Evolutionary conservation across 2,329 filamentous ascomycete species (phyloP), one percentile per base, ranked within the genome.

Genomic region (Venturia nashicola): DNA sequence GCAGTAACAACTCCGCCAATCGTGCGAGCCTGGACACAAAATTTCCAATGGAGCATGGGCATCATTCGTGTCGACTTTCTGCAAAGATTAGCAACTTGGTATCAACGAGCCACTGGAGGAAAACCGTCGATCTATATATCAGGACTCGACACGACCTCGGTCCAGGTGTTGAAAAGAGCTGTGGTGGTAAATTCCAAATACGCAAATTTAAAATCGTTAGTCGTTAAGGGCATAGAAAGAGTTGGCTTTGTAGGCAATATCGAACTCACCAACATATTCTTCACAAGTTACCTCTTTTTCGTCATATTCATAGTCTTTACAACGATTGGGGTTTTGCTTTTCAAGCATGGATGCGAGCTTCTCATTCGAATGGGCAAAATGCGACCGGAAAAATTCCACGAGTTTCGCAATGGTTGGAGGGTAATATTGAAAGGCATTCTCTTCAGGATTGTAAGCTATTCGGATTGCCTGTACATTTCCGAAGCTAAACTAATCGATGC

Each of bases 31-130:
- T 97, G 93, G 93, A 96, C 92, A 1, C 92, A 97, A 77, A 93
- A 97, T 77, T 97, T 97, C 78, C 89, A 95, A 73, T 97, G 93
- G 93, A 95, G 88, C 71, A 94, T 97, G 90, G 93, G 93, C 69
- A 92, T 97, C 70, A 96, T 97, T 70, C 84, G 84, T 61, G 82
- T 96, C 51, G 81, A 80, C 20, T 97, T 96, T 74, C 83, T 96
- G 77, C 91, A 97, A 77, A 81, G 80, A 59, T 89, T 96, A 71
- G 90, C 90, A 67, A 96, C 91, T 43, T 97, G 93, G 93, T 97
- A 97, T 73, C 92, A 96, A 77, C 88, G 92, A 67, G 85, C 93
- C 3, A 97, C 93, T 3, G 93, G 93, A 62, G 93, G 93, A 67
- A 90, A 83, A 0, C 89, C 93, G 0, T 86, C 90, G 3, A 89